Conservation (phyloP, 305 asterid genomes). For the Rubia tinctorum region DNA sequence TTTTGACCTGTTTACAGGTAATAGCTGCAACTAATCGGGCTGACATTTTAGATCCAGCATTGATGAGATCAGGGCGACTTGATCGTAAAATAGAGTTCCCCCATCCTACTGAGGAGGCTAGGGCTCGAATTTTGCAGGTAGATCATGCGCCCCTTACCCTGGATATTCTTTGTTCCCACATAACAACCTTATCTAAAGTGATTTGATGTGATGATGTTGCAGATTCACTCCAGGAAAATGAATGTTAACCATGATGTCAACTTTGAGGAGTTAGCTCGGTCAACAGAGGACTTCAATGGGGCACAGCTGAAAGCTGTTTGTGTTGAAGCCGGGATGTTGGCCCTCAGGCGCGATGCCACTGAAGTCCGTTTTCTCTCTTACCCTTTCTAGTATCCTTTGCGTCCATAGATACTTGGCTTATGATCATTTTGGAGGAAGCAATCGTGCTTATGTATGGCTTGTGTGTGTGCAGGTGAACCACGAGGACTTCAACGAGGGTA, state of each 20-base stretch:
- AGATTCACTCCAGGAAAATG: conserved; percentile 95
- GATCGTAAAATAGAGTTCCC: conserved; percentile 92
- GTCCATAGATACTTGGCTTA: not conserved
- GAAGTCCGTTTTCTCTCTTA: conserved; percentile 34
- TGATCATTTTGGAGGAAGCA: not conserved
- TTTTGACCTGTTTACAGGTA: conserved; percentile 37
- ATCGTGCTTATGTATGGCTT: not conserved
- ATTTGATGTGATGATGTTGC: conserved; percentile 9
- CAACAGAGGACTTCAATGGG: conserved; percentile 89
- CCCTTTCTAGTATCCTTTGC: not conserved
- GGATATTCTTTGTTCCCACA: not conserved
- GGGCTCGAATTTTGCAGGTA: conserved; percentile 79
- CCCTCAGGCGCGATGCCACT: conserved; percentile 79
- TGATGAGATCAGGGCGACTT: conserved; percentile 86
- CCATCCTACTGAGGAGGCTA: conserved; percentile 72
- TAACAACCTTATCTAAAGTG: not conserved
- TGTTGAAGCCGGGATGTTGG: conserved; percentile 91
- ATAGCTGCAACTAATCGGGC: conserved; percentile 96
- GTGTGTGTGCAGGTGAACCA: conserved; percentile 47
- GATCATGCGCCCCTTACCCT: not conserved
- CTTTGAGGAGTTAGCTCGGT: conserved; percentile 94
- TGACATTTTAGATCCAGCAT: conserved; percentile 89
- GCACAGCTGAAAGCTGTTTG: conserved; percentile 93
- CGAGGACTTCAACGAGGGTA: conserved; percentile 82
- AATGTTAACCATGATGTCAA: conserved; percentile 88